A percentile compares a stretch with the other conserved stretches of the same genome.
phyloP scores from a whole-genome alignment of 2,329 filamentous ascomycete species.

The Colletotrichum paranaense region DNA sequence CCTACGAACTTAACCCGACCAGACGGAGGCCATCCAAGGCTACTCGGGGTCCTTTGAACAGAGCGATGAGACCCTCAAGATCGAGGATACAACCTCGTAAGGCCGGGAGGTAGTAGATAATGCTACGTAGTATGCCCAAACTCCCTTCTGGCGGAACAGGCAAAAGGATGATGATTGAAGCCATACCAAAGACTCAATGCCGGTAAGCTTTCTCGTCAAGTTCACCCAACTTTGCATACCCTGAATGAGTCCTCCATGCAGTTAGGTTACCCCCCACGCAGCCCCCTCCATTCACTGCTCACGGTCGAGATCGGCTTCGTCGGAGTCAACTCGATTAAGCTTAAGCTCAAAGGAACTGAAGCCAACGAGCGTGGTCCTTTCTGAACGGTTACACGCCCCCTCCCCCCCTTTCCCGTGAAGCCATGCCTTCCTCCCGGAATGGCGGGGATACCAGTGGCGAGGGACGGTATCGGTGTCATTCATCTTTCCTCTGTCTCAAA shows the following conservation, averaged over 20 bases:
- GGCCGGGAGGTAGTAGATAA: not conserved
- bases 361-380: not conserved
- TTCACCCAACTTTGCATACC: not conserved
- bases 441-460: not conserved
- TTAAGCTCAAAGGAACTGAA: not conserved
- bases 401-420: not conserved
- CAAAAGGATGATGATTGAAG: not conserved
- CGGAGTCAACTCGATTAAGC: not conserved
- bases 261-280: not conserved
- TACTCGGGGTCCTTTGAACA: not conserved
- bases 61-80: not conserved
- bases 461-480: not conserved
- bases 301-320: not conserved
- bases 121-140: not conserved
- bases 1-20: not conserved
- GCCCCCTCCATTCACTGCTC: not conserved
- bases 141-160: not conserved
- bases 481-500: not conserved
- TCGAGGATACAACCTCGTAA: not conserved
- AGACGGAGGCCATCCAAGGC: not conserved
- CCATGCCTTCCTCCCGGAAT: not conserved
- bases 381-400: not conserved
- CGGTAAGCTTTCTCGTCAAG: not conserved
- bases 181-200: not conserved
- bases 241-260: not conserved